Evolutionary conservation across 2,329 filamentous ascomycete genomes (phyloP), one percentile per base, ranked within the genome.

Genomic region (Calonectria hawksworthii): DNA sequence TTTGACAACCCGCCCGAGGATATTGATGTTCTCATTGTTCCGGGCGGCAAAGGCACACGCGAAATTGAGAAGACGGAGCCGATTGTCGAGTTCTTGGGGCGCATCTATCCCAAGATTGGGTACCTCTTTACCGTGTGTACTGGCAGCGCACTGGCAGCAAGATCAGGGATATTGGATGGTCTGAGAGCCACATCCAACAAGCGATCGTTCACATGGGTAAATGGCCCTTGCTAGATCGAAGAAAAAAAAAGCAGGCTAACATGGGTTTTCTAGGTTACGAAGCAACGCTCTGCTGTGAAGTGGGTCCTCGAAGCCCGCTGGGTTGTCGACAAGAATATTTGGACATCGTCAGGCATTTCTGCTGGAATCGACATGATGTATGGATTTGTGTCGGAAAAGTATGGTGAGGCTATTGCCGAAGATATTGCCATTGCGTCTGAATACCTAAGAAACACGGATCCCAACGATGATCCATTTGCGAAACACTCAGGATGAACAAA

Each of bases 51-150:
- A 14, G 86, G 86, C 1, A 79, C 82, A 1, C 79, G 83, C 7
- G 72, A 82, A 4, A 26, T 77, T 0, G 76, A 82, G 1, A 72
- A 72, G 0, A 78, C 80, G 0, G 67, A 82, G 9, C 68, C 73
- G 8, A 78, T 84, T 2, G 80, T 81, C 4, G 82, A 87, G n/a
- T 92, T 88, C 75, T 82, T 92, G 52, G 77, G 77, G 6, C 77
- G 81, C 0, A 77, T 79, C 4, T 89, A 86, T 74, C 85, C 87
- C 0, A 83, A 83, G 10, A 76, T 92, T 9, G 82, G 85, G 63
- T 90, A 89, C 74, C 78, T 92, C 8, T 83, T 94, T n/a, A 92
- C 90, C 0, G 88, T 94, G 0, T 94, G 93, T 79, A 94, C 91
- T 0, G 92, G 92, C 0, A 85, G 89, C 2, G 87, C 87, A 2